Percentiles rank a stretch among this genome's conserved stretches.
Evolutionary conservation across 129 eudicot genomes (phyloP).

Genomic region (Flaveria trinervia): DNA sequence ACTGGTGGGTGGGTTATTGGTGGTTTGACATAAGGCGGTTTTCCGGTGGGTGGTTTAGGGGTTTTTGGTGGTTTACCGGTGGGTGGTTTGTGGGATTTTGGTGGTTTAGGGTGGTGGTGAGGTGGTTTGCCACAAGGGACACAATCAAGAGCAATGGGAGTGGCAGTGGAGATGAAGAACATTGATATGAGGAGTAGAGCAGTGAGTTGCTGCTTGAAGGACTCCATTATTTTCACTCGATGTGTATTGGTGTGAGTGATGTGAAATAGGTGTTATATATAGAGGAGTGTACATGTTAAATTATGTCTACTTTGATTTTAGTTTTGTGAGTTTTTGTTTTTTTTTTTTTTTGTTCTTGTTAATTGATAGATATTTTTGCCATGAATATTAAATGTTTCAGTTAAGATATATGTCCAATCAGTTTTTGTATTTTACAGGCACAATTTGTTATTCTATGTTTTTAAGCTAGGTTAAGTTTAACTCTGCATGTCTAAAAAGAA

Average conservation of each 20-base stretch:
- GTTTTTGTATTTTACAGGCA: background rate
- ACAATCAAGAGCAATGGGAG: constrained; percentile 63
- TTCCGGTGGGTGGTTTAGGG: no score
- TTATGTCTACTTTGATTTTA: background rate
- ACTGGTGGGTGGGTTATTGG: no score
- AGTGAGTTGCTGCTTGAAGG: constrained; percentile 54
- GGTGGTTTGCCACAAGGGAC: constrained; percentile 47
- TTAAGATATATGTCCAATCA: background rate
- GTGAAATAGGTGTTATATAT: constrained; percentile 36
- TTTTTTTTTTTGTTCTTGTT: background rate
- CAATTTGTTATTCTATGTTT: background rate
- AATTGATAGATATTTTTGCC: background rate
- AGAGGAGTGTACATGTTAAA: constrained; percentile 8
- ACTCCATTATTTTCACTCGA: constrained; percentile 34
- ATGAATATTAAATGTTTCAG: background rate
- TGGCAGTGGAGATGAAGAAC: constrained; percentile 54
- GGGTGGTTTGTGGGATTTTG: no score
- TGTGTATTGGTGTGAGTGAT: constrained; percentile 14
- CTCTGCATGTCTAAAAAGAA: background rate
- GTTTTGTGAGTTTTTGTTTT: background rate
- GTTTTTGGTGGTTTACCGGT: no score
- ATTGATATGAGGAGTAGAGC: constrained; percentile 72
- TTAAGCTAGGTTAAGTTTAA: background rate
- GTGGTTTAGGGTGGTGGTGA: constrained; percentile 10
- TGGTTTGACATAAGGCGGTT: no score